Percentiles rank a stretch among this genome's conserved stretches.
Evolutionary conservation across 768 basidiomycete genomes (phyloP).

Genomic region (Tylopilus felleus): DNA sequence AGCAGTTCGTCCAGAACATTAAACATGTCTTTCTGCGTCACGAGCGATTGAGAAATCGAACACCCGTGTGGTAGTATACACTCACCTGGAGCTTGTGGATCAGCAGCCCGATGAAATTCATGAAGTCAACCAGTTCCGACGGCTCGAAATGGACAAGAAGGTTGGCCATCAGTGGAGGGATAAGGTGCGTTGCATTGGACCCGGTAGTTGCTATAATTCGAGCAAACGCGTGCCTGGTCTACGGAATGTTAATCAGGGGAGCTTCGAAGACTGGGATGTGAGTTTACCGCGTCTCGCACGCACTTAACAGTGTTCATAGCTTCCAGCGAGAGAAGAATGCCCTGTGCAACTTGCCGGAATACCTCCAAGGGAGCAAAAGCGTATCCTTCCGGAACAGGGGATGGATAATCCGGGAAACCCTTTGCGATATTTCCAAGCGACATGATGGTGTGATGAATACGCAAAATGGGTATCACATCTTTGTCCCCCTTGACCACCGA

Average conservation of each 20-base stretch:
- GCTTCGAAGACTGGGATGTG: background rate
- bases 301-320: constrained; percentile 84
- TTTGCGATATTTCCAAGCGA: constrained; percentile 93
- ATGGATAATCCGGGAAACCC: constrained; percentile 92
- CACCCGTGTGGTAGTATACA: background rate
- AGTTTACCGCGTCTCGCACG: constrained; percentile 86
- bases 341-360: constrained; percentile 83
- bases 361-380: constrained; percentile 70
- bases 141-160: constrained; percentile 92
- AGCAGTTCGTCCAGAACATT: constrained; percentile 88
- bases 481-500: constrained; percentile 53
- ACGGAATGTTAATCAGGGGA: constrained; percentile 9
- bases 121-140: constrained; percentile 89
- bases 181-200: constrained; percentile 78
- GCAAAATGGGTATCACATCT: constrained; percentile 76
- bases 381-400: constrained; percentile 61
- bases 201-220: constrained; percentile 90
- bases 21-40: constrained; percentile 71
- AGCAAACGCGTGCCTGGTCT: constrained; percentile 94
- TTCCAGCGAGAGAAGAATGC: constrained; percentile 82
- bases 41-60: background rate
- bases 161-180: constrained; percentile 85
- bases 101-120: constrained; percentile 89
- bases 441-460: constrained; percentile 90
- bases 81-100: constrained; percentile 87